phyloP scores from a whole-genome alignment of 495 filamentous ascomycete species.

The Astrothelium macrocarpum region DNA sequence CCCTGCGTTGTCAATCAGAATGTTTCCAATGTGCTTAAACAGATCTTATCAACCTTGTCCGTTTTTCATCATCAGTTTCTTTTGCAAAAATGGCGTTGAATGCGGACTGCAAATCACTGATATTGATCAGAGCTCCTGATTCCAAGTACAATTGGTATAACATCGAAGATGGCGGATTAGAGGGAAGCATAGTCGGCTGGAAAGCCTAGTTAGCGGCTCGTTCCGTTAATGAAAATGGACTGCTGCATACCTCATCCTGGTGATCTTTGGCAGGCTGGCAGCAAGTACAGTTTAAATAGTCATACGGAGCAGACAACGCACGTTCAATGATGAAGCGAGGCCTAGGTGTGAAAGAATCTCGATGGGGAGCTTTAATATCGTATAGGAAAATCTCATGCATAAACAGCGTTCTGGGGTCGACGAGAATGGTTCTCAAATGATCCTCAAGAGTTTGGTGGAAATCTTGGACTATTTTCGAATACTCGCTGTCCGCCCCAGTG shows the following conservation, averaged over 20 bases:
- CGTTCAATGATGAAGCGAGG: conserved; percentile 72
- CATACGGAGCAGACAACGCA: conserved; percentile 67
- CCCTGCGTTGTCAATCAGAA: conserved; percentile 24
- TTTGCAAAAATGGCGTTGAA: conserved; percentile 68
- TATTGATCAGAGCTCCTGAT: conserved; percentile 78
- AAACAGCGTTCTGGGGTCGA: conserved; percentile 53
- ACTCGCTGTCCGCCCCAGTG: conserved; percentile 62
- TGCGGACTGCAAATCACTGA: conserved; percentile 80
- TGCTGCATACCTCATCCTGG: conserved; percentile 1
- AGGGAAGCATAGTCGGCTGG: conserved; percentile 39
- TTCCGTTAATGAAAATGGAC: not conserved
- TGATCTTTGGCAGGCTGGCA: conserved; percentile 37
- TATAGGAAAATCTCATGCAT: conserved; percentile 77
- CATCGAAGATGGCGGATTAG: conserved; percentile 68
- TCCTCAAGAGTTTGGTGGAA: conserved; percentile 47
- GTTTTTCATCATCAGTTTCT: conserved; percentile 43
- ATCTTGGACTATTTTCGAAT: conserved; percentile 61
- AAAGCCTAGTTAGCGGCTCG: conserved; percentile 1
- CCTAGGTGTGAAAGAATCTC: conserved; percentile 71
- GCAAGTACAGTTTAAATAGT: conserved; percentile 75
- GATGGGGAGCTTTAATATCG: conserved; percentile 68
- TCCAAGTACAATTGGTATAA: conserved; percentile 89
- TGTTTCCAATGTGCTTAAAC: not conserved
- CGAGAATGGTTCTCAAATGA: conserved; percentile 44
- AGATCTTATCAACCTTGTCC: conserved; percentile 23